Evolutionary conservation across 331 rosid species (phyloP), one percentile per base, ranked within the genome.

Genomic region (Malus hybrid): DNA sequence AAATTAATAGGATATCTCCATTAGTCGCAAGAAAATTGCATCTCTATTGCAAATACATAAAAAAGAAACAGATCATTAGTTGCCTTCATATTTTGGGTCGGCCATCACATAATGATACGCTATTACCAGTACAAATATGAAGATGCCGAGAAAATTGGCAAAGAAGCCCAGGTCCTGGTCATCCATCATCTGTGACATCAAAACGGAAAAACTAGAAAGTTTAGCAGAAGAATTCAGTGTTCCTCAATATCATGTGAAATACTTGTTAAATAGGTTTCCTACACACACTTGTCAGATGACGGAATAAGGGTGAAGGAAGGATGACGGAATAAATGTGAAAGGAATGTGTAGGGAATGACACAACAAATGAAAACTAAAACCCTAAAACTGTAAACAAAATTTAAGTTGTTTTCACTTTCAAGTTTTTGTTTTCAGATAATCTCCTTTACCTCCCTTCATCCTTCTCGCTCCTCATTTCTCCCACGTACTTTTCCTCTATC

Each of bases 131-230:
- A 88, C 90, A 83, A 91, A 93, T 70, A 93, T 91, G 84, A 91
- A 91, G 81, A 90, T 84, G 61, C 96, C 97, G n/a, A 93, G 96
- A 77, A 93, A 93, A 83, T 93, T 91, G 91, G 97, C 94, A 78
- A 91, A 83, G 88, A 91, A 93, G 62, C 98, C 97, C 57, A 93
- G 87, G 86, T 91, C 96, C 79, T 88, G 93, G 87, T 93, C 98
- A 77, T 93, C 96, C 66, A 93, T 73, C 96, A 90, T 88, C 98
- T 91, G 90, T 31, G 68, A 81, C 72, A 82, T 70, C 15, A 80
- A 72, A 61, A 61, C 4, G 4, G 2, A 75, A 42, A 76, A 69
- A 20, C 28, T 1, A 39, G 12, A 19, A 64, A 65, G 7, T 44
- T 64, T 18, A 14, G 66, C 44, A 24, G 39, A 73, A 27, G 44